Evolutionary conservation across 2,329 filamentous ascomycete genomes (phyloP).

Genomic region (Pestalotiopsis sp.): DNA sequence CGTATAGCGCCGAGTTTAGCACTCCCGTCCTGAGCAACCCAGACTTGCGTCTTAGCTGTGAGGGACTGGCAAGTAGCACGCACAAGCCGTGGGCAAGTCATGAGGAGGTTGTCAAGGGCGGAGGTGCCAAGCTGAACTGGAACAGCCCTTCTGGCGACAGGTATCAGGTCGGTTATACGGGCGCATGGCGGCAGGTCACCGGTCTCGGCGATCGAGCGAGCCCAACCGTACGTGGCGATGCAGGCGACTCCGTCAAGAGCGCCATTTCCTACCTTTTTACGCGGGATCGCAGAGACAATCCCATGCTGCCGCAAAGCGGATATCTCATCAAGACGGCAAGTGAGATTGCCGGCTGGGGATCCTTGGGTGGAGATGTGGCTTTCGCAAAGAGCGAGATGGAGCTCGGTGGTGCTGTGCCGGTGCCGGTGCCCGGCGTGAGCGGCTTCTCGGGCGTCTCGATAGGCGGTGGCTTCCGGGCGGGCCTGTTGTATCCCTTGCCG

Average conservation of each 20-base stretch:
- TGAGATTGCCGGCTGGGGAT: slow-evolving; percentile 86
- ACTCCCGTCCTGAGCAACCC: slow-evolving; percentile 85
- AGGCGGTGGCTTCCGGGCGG: slow-evolving; percentile 78
- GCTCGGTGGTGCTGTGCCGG: slow-evolving; percentile 72
- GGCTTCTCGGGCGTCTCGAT: slow-evolving; percentile 79
- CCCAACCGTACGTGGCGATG: slow-evolving; percentile 79
- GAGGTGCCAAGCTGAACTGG: slow-evolving; percentile 77
- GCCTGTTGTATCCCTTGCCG: slow-evolving; percentile 81
- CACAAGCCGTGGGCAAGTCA: slow-evolving; percentile 93
- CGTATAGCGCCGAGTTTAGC: slow-evolving; percentile 85
- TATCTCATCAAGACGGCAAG: slow-evolving; percentile 78
- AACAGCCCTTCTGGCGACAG: slow-evolving; percentile 63
- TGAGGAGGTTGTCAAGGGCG: slow-evolving; percentile 84
- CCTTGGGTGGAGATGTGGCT: slow-evolving; percentile 84
- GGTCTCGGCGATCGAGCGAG: slow-evolving; percentile 75
- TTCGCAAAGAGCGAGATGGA: slow-evolving; percentile 94
- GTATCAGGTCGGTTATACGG: slow-evolving; percentile 80
- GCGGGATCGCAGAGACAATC: slow-evolving; percentile 80
- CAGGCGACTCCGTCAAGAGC: slow-evolving; percentile 89
- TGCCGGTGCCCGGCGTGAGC: slow-evolving; percentile 70
- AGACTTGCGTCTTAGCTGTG: slow-evolving; percentile 76
- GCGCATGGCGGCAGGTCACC: slow-evolving; percentile 87
- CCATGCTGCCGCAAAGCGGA: slow-evolving; percentile 80
- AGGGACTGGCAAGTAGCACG: slow-evolving; percentile 80
- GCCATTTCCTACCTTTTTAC: slow-evolving; percentile 81